These are phyloP conservation scores for Candida argentea DNA, from an alignment of 805 yeast species.

Conservation along the genomic window DNA sequence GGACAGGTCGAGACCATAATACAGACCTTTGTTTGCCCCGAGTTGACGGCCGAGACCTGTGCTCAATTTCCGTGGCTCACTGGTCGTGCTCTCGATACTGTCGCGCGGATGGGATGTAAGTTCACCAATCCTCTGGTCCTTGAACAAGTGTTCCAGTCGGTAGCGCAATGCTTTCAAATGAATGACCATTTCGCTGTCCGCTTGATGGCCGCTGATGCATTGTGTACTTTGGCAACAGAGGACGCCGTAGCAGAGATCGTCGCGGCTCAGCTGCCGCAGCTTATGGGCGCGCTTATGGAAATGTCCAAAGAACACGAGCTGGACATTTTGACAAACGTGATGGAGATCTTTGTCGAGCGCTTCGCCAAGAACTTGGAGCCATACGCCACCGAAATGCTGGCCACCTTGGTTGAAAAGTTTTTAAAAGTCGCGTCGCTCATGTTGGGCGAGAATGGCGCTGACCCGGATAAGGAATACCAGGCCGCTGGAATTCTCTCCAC, in stretches of 20 bases:
- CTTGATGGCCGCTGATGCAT: slow-evolving; percentile 43
- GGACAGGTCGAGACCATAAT: slow-evolving; percentile 31
- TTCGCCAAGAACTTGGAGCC: slow-evolving; percentile 46
- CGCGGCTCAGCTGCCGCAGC: slow-evolving; percentile 34
- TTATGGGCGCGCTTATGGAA: slow-evolving; percentile 33
- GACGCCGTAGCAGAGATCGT: slow-evolving; percentile 32
- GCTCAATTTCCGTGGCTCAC: slow-evolving; percentile 29
- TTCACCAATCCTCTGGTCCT: slow-evolving; percentile 25
- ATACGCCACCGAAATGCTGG: slow-evolving; percentile 51
- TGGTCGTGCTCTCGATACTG: slow-evolving; percentile 37
- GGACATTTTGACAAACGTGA: slow-evolving; percentile 33
- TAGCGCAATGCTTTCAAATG: slow-evolving; percentile 29
- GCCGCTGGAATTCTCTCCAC: slow-evolving; percentile 34
- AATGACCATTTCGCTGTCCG: slow-evolving; percentile 39
- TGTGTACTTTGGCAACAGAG: slow-evolving; percentile 38
- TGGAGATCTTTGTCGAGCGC: slow-evolving; percentile 36
- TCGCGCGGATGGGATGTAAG: slow-evolving; percentile 28
- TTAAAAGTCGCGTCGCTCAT: slow-evolving; percentile 56
- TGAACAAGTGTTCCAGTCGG: slow-evolving; percentile 31
- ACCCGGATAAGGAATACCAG: slow-evolving; percentile 32
- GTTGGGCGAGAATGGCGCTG: slow-evolving; percentile 16
- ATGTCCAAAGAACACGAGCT: slow-evolving; percentile 35
- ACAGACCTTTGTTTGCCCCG: slow-evolving; percentile 30
- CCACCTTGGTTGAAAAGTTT: slow-evolving; percentile 63
- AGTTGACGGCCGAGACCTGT: slow-evolving; percentile 21